These are phyloP conservation scores for Pilatotrama ljubarskyi DNA, from an alignment of 768 basidiomycete genomes.

Conservation along the genomic window DNA sequence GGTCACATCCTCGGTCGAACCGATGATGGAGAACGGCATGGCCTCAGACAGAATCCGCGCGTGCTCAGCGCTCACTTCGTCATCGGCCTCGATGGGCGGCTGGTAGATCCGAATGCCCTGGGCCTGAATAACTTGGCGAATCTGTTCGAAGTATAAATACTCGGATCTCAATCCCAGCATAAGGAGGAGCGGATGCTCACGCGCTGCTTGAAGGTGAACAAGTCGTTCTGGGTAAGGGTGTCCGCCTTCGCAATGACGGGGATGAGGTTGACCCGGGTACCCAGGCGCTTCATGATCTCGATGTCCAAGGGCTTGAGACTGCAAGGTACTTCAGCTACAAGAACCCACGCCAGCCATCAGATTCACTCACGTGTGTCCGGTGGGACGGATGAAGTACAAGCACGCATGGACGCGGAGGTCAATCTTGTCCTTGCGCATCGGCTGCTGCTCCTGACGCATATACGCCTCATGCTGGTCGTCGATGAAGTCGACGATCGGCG, in stretches of 20 bases:
- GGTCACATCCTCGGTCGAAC: conserved; percentile 91
- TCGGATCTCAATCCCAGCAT: background rate
- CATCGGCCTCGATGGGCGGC: conserved; percentile 88
- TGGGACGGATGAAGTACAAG: conserved; percentile 94
- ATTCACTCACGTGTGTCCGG: conserved; percentile 86
- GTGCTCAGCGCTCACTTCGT: conserved; percentile 84
- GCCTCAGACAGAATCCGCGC: conserved; percentile 85
- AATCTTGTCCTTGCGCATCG: conserved; percentile 90
- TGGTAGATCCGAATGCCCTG: conserved; percentile 96
- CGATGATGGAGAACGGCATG: conserved; percentile 99
- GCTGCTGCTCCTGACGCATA: conserved; percentile 99
- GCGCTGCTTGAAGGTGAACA: conserved; percentile 89
- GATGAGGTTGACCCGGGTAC: conserved; percentile 96
- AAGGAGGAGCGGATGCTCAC: conserved; percentile 46
- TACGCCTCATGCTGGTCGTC: conserved; percentile 95
- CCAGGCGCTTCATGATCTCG: conserved; percentile 99
- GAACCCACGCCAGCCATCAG: background rate
- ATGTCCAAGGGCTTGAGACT: conserved; percentile 97
- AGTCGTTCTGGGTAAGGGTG: conserved; percentile 92
- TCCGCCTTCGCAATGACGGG: conserved; percentile 98
- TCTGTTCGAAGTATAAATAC: conserved; percentile 42
- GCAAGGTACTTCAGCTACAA: conserved; percentile 5
- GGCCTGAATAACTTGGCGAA: conserved; percentile 86
- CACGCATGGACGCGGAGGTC: conserved; percentile 97
- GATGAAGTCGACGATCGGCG: conserved; percentile 97